Base-by-base conservation (phyloP, 495 filamentous ascomycete species). In the Parmelia sp. region DNA sequence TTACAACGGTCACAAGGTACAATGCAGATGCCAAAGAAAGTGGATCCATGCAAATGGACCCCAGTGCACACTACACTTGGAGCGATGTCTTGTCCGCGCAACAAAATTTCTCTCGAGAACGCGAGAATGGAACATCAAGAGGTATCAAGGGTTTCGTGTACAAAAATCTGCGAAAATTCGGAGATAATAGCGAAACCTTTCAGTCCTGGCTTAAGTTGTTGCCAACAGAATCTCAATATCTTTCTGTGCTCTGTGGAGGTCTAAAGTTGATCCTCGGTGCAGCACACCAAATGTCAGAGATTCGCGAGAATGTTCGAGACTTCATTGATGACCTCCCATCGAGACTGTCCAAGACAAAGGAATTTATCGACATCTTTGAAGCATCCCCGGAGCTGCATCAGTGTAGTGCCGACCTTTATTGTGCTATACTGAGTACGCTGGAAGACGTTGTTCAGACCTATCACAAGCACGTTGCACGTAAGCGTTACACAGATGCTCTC, bases 171-270 rank as follows among this genome's bases (percentile, higher is more conserved):
- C 47, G 45, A 47, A 35, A 33, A 10, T 62, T 62, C 21, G 60
- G 60, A 19, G 45, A 62, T 17, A 62, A 53, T 23, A 36, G 35
- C 35, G 31, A 47, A 15, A 47, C 60, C 15, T 62, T 62, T 33
- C 35, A 51, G 17, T 44, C 60, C 15, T 61, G 59, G 59, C 37
- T 51, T n/a, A 35, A 35, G 15, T 27, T 61, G 25, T 33, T 61
- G 33, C 59, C 59, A 17, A 49, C 59, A 61, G 59, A 61, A 21
- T 61, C 59, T 36, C 59, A 61, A 14, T 61, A 61, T 51, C 9
- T 61, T 25, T 61, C 59, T 15, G 29, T 51, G 23, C 45, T 61
- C n/a, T 61, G 59, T 31, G 59, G 59, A 12, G 59, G 59, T 31
- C 15, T 61, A 25, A 61, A 6, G 14, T 36, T 62, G 15, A 62